Percentiles rank a stretch among this genome's conserved stretches.
Evolutionary conservation across 495 filamentous ascomycete genomes (phyloP).

Genomic region (Neurospora sp.): DNA sequence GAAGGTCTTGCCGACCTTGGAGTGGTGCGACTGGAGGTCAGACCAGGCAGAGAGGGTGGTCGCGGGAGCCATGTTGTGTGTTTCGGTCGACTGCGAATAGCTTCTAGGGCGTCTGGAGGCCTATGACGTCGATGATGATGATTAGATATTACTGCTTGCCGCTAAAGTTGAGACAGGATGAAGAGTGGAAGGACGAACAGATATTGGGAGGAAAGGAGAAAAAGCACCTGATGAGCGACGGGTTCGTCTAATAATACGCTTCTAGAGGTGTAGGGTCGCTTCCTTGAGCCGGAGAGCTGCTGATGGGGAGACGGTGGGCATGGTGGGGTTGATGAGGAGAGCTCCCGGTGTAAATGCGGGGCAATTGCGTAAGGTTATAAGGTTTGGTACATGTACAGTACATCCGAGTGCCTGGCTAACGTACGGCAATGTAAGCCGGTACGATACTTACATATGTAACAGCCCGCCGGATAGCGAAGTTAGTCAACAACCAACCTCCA

Average conservation of each 20-base stretch:
- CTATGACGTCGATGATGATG: not conserved
- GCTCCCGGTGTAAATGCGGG: not conserved
- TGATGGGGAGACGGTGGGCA: not conserved
- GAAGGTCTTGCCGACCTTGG: constrained; percentile 71
- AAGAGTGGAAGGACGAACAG: not conserved
- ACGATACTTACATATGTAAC: not conserved
- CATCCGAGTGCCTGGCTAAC: not conserved
- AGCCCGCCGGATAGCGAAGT: not conserved
- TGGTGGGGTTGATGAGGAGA: not conserved
- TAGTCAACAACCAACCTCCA: not conserved
- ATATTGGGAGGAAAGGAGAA: not conserved
- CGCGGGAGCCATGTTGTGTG: constrained; percentile 49
- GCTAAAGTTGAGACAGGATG: not conserved
- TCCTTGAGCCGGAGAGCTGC: not conserved
- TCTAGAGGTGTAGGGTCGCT: not conserved
- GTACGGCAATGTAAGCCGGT: not conserved
- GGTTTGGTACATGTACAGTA: not conserved
- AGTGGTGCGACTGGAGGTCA: constrained; percentile 80
- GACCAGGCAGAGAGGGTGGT: constrained; percentile 76
- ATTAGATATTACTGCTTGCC: not conserved
- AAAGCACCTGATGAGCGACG: not conserved
- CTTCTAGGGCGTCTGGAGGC: not conserved
- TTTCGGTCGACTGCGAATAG: not conserved
- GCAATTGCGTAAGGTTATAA: not conserved
- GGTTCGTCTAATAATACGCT: not conserved